These are phyloP conservation scores for Diaporthe caulivora DNA, from an alignment of 2,329 filamentous ascomycete species.

Conservation along the genomic window DNA sequence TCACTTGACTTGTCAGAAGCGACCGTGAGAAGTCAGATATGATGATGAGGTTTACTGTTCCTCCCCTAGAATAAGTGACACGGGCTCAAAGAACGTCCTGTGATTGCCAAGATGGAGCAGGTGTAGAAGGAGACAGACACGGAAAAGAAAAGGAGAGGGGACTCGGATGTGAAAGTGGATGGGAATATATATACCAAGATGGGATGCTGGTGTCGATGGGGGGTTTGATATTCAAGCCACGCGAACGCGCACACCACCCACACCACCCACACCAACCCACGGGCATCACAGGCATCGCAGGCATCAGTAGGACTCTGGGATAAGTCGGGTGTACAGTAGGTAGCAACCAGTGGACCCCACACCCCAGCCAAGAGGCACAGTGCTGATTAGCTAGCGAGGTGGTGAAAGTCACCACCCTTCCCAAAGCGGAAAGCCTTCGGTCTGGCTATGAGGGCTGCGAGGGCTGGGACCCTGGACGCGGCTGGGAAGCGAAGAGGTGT, in stretches of 20 bases:
- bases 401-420: slow-evolving; percentile 34
- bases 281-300: slow-evolving; percentile 34
- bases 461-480: slow-evolving; percentile 29
- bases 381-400: slow-evolving; percentile 24
- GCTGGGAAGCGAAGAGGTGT: slow-evolving; percentile 11
- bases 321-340: slow-evolving; percentile 1
- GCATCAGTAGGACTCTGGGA: slow-evolving; percentile 31
- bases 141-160: background rate
- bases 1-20: slow-evolving; percentile 43
- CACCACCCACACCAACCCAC: too few relatives aligned
- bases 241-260: slow-evolving; percentile 33
- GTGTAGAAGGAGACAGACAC: slow-evolving; percentile 8
- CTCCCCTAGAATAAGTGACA: slow-evolving; percentile 17
- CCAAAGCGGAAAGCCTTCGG: slow-evolving; percentile 29
- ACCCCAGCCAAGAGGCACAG: slow-evolving; percentile 35
- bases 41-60: slow-evolving; percentile 38
- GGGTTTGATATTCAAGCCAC: slow-evolving; percentile 31
- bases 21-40: slow-evolving; percentile 38
- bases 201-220: background rate
- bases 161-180: background rate
- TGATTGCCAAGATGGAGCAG: slow-evolving; percentile 9
- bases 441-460: slow-evolving; percentile 4
- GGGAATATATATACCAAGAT: slow-evolving; percentile 31
- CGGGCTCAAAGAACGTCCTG: background rate
- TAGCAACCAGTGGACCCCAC: slow-evolving; percentile 29